Base-by-base conservation (phyloP, 129 eudicot genomes). In the Helichrysum umbraculigerum region DNA sequence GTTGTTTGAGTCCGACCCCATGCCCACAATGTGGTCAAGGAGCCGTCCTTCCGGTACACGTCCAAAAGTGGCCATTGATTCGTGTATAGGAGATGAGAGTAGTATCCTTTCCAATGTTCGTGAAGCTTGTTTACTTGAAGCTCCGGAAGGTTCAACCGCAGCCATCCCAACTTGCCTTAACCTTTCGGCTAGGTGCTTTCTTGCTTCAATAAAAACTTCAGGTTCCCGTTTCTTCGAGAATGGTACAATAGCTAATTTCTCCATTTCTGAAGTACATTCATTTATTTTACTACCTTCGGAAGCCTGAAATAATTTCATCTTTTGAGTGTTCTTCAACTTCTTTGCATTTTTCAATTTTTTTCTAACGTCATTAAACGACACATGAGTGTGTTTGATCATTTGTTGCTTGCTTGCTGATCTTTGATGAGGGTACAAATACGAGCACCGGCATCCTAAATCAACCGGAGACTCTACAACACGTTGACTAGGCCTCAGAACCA, bases 121-220 rank as follows among this genome's bases (percentile, higher is more conserved):
- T 28, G 88, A 76, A 37, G 66, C 63, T 69, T 59, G 76, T 57
- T 80, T 76, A 41, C 79, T 74, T 8, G 79, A 78, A 30, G 76
- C 28, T 0, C 56, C 60, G 16, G 60, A 57, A 66, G 68, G 29
- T 54, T 74, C 75, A 44, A 50, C 54, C 60, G 59, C 79, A 25
- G 70, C 73, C 73, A 14, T 64, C 10, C 69, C 81, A 15, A 88
- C 73, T 78, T 72, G 83, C 50, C 73, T 81, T 72, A 86, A 70
- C 71, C 96, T 84, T 34, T 81, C 79, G 3, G 96, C 89, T 58
- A 90, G 92, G 77, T 84, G 90, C 81, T 81, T 80, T 72, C 71
- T 85, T 29, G 92, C 96, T 81, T 90, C 92, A 37, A 64, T 17
- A 66, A 81, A 81, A n/a, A 89, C 77, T n/a, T 84, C 89, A 0